Evolutionary conservation across 2,329 filamentous ascomycete species (phyloP).

Genomic region (Sporothrix brunneoviolacea): DNA sequence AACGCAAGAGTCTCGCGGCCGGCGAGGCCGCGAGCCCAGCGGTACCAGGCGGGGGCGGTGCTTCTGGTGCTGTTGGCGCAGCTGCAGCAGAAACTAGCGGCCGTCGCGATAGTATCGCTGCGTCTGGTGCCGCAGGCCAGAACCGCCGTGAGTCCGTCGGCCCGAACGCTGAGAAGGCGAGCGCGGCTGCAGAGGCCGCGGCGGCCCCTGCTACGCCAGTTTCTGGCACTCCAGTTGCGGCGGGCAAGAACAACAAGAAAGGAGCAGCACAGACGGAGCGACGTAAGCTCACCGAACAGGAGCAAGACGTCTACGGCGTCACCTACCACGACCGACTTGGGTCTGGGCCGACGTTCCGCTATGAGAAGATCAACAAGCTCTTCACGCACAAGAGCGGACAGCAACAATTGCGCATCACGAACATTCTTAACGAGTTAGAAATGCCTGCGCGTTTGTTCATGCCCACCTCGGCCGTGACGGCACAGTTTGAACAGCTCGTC

Average conservation of each 20-base stretch:
- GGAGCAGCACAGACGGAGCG: slow-evolving; percentile 45
- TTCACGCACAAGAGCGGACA: slow-evolving; percentile 70
- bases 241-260: slow-evolving; percentile 42
- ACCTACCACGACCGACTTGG: slow-evolving; percentile 77
- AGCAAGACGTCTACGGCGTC: slow-evolving; percentile 77
- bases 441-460: slow-evolving; percentile 64
- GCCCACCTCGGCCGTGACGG: slow-evolving; percentile 65
- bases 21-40: slow-evolving; percentile 44
- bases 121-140: slow-evolving; percentile 28
- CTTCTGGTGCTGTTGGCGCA: background rate
- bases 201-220: slow-evolving; percentile 9
- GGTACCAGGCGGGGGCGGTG: slow-evolving; percentile 24
- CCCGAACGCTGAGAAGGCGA: background rate
- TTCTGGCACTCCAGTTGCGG: background rate
- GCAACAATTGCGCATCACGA: slow-evolving; percentile 68
- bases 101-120: slow-evolving; percentile 49
- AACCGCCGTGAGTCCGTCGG: slow-evolving; percentile 13
- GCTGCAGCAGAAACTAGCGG: slow-evolving; percentile 25
- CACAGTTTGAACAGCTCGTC: slow-evolving; percentile 65
- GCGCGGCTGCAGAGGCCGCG: slow-evolving; percentile 18
- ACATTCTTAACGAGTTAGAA: slow-evolving; percentile 64
- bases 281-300: slow-evolving; percentile 65
- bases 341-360: slow-evolving; percentile 83
- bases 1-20: slow-evolving; percentile 66
- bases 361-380: slow-evolving; percentile 72